phyloP scores from a whole-genome alignment of 78 protist species.

The Anaeramoeba flamelloides region DNA sequence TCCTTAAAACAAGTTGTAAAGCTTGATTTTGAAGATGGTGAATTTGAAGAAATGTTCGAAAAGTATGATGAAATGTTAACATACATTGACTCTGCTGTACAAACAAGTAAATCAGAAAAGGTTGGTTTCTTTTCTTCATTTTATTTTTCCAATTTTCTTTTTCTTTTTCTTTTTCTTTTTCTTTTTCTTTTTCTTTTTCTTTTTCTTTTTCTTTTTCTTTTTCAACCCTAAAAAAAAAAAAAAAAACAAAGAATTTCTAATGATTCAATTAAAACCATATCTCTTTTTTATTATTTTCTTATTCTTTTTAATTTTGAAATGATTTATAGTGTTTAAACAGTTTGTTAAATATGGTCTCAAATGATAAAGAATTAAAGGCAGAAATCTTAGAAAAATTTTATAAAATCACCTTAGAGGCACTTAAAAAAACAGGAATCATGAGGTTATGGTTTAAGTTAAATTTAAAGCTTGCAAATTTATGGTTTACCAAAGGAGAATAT shows the following conservation, averaged over 20 bases:
- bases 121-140: too few species aligned
- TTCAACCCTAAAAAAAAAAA: too few species aligned
- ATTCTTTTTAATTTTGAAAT: too few species aligned
- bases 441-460: slow-evolving; percentile 63
- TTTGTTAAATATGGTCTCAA: neutral
- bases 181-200: too few species aligned
- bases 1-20: slow-evolving; percentile 45
- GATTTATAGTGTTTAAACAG: neutral
- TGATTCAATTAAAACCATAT: too few species aligned
- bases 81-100: slow-evolving; percentile 39
- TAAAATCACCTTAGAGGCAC: slow-evolving; percentile 29
- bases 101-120: slow-evolving; percentile 53
- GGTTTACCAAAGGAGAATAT: slow-evolving; percentile 31
- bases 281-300: too few species aligned
- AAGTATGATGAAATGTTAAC: slow-evolving; percentile 26
- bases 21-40: slow-evolving; percentile 8
- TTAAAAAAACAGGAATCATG: slow-evolving; percentile 24
- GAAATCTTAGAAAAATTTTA: neutral
- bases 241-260: too few species aligned
- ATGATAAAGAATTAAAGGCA: neutral
- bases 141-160: too few species aligned
- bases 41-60: slow-evolving; percentile 14
- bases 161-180: too few species aligned
- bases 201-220: too few species aligned
- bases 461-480: slow-evolving; percentile 40